These are phyloP conservation scores for Yarrowia osloensis DNA, from an alignment of 805 yeast genomes.

Conservation along the genomic window DNA sequence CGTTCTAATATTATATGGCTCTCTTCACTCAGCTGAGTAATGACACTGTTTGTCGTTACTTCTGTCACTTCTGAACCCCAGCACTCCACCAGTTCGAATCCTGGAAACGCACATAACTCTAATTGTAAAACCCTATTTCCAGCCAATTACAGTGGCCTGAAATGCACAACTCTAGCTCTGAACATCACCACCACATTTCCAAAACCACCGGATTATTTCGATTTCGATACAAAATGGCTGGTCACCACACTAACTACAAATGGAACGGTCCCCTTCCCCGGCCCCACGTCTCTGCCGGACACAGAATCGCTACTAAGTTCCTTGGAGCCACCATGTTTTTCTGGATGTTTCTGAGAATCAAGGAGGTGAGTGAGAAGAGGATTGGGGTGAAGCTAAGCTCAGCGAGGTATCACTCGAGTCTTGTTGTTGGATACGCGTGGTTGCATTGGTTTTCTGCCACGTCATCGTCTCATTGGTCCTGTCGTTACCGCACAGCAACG, in stretches of 20 bases:
- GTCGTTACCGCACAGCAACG: neutral
- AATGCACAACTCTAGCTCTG: neutral
- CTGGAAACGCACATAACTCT: neutral
- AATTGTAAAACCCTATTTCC: neutral
- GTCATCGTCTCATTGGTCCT: neutral
- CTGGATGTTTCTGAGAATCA: constrained; percentile 79
- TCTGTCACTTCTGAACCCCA: too few species aligned
- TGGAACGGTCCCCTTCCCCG: constrained; percentile 60
- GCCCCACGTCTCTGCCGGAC: constrained; percentile 63
- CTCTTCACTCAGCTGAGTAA: too few species aligned
- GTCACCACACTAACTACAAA: constrained; percentile 40
- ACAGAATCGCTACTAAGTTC: constrained; percentile 61
- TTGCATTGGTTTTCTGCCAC: neutral
- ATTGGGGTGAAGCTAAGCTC: neutral
- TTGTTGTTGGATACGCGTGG: neutral
- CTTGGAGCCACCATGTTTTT: constrained; percentile 90
- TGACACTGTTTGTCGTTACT: too few species aligned
- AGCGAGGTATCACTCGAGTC: neutral
- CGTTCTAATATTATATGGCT: too few species aligned
- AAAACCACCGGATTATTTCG: neutral
- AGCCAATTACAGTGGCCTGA: constrained; percentile 25
- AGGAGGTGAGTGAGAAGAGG: constrained; percentile 50
- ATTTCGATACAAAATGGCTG: constrained; percentile 34
- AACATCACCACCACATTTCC: constrained; percentile 21
- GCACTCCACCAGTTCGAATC: neutral